These are phyloP conservation scores for Lichtheimia hyalospora DNA, from an alignment of 371 early-diverging fungal genomes.

Conservation along the genomic window DNA sequence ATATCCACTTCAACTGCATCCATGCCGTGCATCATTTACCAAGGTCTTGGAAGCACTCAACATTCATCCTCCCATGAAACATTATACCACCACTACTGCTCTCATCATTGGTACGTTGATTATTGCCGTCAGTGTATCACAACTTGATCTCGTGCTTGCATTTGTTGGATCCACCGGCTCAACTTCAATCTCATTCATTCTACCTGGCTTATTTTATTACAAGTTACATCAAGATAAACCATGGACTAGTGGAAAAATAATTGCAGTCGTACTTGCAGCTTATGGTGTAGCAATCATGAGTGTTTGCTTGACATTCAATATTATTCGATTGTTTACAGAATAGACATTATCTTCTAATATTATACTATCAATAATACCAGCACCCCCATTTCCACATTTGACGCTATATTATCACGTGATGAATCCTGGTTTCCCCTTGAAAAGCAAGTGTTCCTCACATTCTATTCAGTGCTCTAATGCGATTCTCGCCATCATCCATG, in stretches of 20 bases:
- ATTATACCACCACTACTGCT: conserved; percentile 54
- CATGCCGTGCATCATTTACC: conserved; percentile 89
- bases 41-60: conserved; percentile 60
- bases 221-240: conserved; percentile 57
- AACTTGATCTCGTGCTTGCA: conserved; percentile 75
- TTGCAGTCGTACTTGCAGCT: conserved; percentile 34
- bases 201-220: conserved; percentile 91
- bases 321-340: conserved; percentile 4
- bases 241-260: conserved; percentile 40
- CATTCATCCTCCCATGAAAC: conserved; percentile 33
- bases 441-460: no score
- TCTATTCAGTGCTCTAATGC: no score
- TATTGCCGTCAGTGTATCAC: conserved; percentile 66
- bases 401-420: no score
- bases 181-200: conserved; percentile 91
- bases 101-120: conserved; percentile 64
- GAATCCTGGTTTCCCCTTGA: no score
- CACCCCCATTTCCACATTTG: no score
- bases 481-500: no score
- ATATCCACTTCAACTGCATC: conserved; percentile 97
- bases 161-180: conserved; percentile 96
- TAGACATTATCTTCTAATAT: no score
- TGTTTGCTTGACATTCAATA: conserved; percentile 52
- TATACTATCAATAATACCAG: no score
- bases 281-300: conserved; percentile 56